Percentiles rank a stretch among this genome's conserved stretches.
Conservation (phyloP, 140 eudicot species). For the Oenanthe javanica region DNA sequence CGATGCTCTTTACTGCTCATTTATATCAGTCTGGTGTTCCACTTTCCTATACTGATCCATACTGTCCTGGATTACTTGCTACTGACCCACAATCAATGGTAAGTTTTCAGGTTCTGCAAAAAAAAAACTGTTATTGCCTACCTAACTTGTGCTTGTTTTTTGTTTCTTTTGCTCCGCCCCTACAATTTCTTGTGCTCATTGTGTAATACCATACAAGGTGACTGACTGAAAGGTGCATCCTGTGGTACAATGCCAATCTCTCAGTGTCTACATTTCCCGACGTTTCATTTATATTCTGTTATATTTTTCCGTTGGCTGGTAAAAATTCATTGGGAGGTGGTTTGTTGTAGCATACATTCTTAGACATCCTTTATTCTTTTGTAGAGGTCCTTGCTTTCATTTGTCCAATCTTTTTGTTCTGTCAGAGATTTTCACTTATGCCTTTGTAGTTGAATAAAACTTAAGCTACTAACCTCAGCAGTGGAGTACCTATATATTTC, state of each 20-base stretch:
- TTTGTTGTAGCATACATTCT: not conserved
- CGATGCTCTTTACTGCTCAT: conserved; percentile 9
- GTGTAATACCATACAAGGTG: not conserved
- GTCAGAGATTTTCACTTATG: not conserved
- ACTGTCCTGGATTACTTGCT: conserved; percentile 33
- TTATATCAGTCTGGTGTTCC: conserved; percentile 39
- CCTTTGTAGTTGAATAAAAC: not conserved
- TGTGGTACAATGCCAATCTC: not conserved
- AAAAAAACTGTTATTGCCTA: not conserved
- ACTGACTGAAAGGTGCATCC: not conserved
- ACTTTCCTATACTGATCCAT: conserved; percentile 38
- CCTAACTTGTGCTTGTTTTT: not conserved
- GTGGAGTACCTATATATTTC: not conserved
- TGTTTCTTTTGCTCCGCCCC: not conserved
- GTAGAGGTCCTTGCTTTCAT: not conserved
- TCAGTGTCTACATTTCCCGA: not conserved
- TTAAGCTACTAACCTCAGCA: not conserved
- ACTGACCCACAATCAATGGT: conserved; percentile 52
- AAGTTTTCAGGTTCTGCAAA: conserved; percentile 7
- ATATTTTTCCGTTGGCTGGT: not conserved
- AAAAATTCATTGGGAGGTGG: not conserved
- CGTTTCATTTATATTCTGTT: not conserved
- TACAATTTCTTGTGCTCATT: not conserved
- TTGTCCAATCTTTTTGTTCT: not conserved
- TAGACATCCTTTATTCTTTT: not conserved